Base-by-base conservation (phyloP, 164 flowering plant genomes). In the Aristolochia fimbriata region DNA sequence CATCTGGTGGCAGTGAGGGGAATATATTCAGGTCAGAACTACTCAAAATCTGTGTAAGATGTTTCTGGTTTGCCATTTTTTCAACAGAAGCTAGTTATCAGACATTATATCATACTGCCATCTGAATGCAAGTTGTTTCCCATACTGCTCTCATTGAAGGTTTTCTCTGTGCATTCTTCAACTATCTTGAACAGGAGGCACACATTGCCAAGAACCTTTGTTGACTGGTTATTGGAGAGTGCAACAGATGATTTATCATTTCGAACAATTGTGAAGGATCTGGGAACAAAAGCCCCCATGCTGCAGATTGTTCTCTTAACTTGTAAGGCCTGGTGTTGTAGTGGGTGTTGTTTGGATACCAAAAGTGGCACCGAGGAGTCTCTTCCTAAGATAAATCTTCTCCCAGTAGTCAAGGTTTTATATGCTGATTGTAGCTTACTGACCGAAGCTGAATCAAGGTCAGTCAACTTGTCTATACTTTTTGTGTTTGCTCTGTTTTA, bases 161-260 rank as follows among this genome's bases (percentile, higher is more conserved):
- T 31, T 56, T 6, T 24, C 14, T 15, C 17, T 61, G 47, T 61
- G 25, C 19, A 49, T 47, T 56, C 33, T 15, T 68, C 54, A 65
- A 21, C 25, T 33, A 20, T 59, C 11, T 27, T 65, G n/a, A 45
- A 67, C 80, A 93, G 99, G 86, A 76, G 74, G 11, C 81, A 94
- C 65, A 78, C 86, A 9, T 69, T 88, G 76, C 87, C 81, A 50
- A 80, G 82, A 66, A 80, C 85, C 85, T 83, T 94, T 61, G 57
- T 81, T 33, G 74, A 60, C 69, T 93, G 81, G 66, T 73, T 91
- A 27, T 55, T 83, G 62, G 88, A 86, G 70, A 79, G 70, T 76
- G 95, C 96, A 57, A 70, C 70, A 43, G 95, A 91, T 57, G 99
- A 91, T 69, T 63, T 85, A 59, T 83, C 95, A 64, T 94, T 81